phyloP scores from a whole-genome alignment of 225 moss, liverwort and hornwort species.

The Sphagnum contortum region DNA sequence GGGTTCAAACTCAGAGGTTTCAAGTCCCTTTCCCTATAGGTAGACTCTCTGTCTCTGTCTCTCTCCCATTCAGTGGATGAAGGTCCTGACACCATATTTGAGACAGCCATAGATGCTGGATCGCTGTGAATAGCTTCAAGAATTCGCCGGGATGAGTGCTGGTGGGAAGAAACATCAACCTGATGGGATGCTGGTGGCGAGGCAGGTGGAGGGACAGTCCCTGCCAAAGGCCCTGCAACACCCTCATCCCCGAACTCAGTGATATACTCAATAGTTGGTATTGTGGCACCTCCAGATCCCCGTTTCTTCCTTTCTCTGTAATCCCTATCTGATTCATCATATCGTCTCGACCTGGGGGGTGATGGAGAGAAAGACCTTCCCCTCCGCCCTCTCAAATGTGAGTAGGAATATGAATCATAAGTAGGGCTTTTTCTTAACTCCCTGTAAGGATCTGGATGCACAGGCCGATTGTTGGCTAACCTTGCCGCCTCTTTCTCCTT shows the following conservation, averaged over 20 bases:
- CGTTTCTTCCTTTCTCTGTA: slow-evolving; percentile 47
- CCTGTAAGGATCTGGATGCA: slow-evolving; percentile 89
- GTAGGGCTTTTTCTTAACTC: slow-evolving; percentile 98
- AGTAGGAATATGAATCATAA: slow-evolving; percentile 82
- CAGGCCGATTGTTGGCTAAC: slow-evolving; percentile 55
- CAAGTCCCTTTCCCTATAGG: slow-evolving; percentile 54
- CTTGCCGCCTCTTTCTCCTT: slow-evolving; percentile 95
- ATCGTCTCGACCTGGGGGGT: slow-evolving; percentile 64
- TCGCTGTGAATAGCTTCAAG: slow-evolving; percentile 97
- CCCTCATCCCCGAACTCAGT: slow-evolving; percentile 88
- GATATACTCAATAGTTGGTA: slow-evolving; percentile 93
- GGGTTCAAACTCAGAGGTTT: slow-evolving; percentile 38
- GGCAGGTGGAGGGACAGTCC: slow-evolving; percentile 59
- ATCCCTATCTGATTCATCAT: slow-evolving; percentile 44
- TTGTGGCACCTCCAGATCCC: slow-evolving; percentile 44
- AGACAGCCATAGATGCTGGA: slow-evolving; percentile 65
- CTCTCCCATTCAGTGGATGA: slow-evolving; percentile 63
- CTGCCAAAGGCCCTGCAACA: slow-evolving; percentile 58
- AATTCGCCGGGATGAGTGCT: slow-evolving; percentile 67
- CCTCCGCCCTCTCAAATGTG: slow-evolving; percentile 55
- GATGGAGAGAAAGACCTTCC: slow-evolving; percentile 72
- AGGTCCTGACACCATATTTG: slow-evolving; percentile 51
- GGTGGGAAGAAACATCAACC: slow-evolving; percentile 13
- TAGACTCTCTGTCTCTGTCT: neutral
- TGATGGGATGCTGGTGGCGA: slow-evolving; percentile 61